Percentiles rank a stretch among this genome's conserved stretches.
Conservation (phyloP, 2,329 filamentous ascomycete species). For the Metarhizium brunneum region DNA sequence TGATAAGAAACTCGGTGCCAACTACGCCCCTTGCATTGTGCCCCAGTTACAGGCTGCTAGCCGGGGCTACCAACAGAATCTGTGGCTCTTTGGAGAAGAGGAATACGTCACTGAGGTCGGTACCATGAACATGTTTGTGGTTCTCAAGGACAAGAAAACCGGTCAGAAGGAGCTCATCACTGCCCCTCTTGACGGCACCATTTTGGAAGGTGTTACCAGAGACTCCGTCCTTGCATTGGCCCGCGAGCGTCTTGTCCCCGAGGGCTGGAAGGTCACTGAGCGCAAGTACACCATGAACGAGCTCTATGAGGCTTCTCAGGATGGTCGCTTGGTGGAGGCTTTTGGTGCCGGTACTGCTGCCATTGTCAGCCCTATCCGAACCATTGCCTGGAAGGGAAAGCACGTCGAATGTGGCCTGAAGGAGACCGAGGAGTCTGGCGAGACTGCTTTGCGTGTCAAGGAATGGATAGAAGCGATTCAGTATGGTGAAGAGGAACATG, state of each 20-base stretch:
- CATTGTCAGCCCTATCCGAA: constrained; percentile 82
- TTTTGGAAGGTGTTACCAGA: constrained; percentile 87
- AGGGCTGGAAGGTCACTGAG: constrained; percentile 85
- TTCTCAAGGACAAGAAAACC: constrained; percentile 74
- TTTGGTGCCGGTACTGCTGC: constrained; percentile 93
- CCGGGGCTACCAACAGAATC: constrained; percentile 92
- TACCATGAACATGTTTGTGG: constrained; percentile 97
- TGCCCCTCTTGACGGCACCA: constrained; percentile 93
- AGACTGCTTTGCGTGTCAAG: constrained; percentile 81
- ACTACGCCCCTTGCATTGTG: constrained; percentile 99
- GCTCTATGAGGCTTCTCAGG: constrained; percentile 67
- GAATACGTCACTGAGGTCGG: constrained; percentile 96
- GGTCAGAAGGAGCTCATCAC: constrained; percentile 89
- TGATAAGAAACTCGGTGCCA: constrained; percentile 96
- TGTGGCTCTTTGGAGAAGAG: constrained; percentile 95
- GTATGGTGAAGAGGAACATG: constrained; percentile 86
- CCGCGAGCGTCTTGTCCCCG: constrained; percentile 67
- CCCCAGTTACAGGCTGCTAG: constrained; percentile 87
- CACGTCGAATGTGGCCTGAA: constrained; percentile 75
- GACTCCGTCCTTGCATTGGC: constrained; percentile 86
- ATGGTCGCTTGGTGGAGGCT: constrained; percentile 83
- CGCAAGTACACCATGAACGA: constrained; percentile 89
- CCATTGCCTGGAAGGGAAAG: constrained; percentile 80
- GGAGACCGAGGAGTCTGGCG: constrained; percentile 76
- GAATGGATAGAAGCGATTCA: constrained; percentile 93